Evolutionary conservation across 306 rosid species (phyloP).

Genomic region (Castanea mollissima): DNA sequence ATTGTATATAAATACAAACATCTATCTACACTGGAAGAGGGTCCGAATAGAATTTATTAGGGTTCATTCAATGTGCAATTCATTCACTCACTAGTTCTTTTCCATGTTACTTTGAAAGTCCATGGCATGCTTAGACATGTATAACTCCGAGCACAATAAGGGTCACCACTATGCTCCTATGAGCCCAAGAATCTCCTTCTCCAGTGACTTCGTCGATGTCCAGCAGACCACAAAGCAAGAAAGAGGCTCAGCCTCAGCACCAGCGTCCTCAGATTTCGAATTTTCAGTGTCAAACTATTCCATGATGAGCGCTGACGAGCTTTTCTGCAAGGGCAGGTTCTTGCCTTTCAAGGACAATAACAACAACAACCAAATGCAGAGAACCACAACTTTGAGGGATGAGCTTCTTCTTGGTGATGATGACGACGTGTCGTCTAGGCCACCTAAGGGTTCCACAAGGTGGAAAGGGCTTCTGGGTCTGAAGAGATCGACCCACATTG

Average conservation of each 20-base stretch:
- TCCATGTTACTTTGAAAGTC: conserved; percentile 42
- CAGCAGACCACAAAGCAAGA: conserved; percentile 60
- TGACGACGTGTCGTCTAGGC: conserved; percentile 45
- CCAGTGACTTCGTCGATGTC: conserved; percentile 78
- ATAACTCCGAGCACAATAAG: conserved; percentile 64
- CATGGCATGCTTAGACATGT: conserved; percentile 90
- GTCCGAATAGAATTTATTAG: conserved; percentile 40
- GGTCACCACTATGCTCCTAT: conserved; percentile 54
- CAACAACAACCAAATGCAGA: conserved; percentile 41
- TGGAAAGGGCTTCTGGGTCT: conserved; percentile 86
- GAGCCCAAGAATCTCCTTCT: conserved; percentile 96
- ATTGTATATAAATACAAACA: conserved; percentile 48
- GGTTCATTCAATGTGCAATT: not conserved
- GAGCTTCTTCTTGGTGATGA: conserved; percentile 61
- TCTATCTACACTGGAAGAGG: conserved; percentile 25
- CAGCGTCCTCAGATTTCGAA: conserved; percentile 73
- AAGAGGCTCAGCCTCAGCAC: conserved; percentile 37
- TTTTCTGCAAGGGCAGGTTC: conserved; percentile 77
- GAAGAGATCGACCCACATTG: conserved; percentile 60
- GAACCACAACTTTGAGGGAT: conserved; percentile 72
- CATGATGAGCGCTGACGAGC: conserved; percentile 95
- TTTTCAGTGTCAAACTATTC: conserved; percentile 64
- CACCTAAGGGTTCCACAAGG: conserved; percentile 59
- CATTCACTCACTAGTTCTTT: conserved; percentile 4
- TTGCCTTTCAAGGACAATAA: conserved; percentile 63